These are phyloP conservation scores for Lagenidium sp. DNA, from an alignment of 352 stramenopile genomes.

Conservation along the genomic window DNA sequence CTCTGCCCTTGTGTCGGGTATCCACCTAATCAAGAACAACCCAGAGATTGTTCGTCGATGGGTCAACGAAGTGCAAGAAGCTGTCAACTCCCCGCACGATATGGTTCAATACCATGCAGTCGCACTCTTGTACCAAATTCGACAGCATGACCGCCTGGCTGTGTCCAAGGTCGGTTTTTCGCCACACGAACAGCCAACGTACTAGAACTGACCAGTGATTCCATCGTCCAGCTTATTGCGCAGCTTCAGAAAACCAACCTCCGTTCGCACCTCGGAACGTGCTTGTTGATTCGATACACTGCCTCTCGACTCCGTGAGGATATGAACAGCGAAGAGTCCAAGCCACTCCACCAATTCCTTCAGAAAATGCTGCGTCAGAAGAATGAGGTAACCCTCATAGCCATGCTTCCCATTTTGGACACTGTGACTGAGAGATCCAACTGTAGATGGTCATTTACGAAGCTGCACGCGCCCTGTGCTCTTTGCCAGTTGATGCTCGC, in stretches of 20 bases:
- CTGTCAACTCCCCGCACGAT: slow-evolving; percentile 92
- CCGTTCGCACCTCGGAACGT: slow-evolving; percentile 92
- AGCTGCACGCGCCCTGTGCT: slow-evolving; percentile 94
- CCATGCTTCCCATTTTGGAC: too few species aligned
- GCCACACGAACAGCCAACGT: too few species aligned
- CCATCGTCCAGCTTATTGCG: slow-evolving; percentile 42
- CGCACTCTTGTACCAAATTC: slow-evolving; percentile 98
- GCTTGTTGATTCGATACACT: slow-evolving; percentile 97
- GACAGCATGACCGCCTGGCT: slow-evolving; percentile 96
- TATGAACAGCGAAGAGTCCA: slow-evolving; percentile 67
- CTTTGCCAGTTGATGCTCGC: slow-evolving; percentile 92
- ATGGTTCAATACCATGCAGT: slow-evolving; percentile 99
- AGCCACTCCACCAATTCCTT: slow-evolving; percentile 86
- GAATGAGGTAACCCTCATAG: slow-evolving; percentile 81
- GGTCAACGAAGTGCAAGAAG: slow-evolving; percentile 98
- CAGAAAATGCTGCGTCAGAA: slow-evolving; percentile 96
- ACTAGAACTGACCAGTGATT: too few species aligned
- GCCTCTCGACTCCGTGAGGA: slow-evolving; percentile 86
- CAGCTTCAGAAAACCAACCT: slow-evolving; percentile 92
- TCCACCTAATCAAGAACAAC: slow-evolving; percentile 92
- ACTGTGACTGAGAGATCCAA: too few species aligned
- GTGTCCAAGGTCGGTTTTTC: slow-evolving; percentile 86
- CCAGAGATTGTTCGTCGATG: slow-evolving; percentile 91
- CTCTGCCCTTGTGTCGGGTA: slow-evolving; percentile 94
- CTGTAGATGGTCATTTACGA: slow-evolving; percentile 99